phyloP scores from a whole-genome alignment of 2,329 filamentous ascomycete species.

The Fusarium haematococcum region DNA sequence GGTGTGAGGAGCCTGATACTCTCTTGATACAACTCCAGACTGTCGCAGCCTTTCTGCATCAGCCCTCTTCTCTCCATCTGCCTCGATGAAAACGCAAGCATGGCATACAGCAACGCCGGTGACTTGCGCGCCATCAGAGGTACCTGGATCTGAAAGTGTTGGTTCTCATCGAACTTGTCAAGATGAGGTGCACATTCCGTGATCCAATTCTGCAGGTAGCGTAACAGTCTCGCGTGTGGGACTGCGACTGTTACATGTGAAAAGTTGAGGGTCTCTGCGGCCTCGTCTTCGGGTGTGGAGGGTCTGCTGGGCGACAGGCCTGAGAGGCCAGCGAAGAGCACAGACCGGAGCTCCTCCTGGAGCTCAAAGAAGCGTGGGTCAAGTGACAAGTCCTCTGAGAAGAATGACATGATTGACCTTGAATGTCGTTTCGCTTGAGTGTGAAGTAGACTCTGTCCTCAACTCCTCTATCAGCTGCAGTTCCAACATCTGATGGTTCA shows the following conservation, averaged over 20 bases:
- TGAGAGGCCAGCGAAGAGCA: slow-evolving; percentile 53
- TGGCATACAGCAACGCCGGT: slow-evolving; percentile 59
- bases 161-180: slow-evolving; percentile 67
- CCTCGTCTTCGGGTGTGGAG: slow-evolving; percentile 40
- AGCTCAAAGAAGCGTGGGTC: slow-evolving; percentile 58
- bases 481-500: neutral
- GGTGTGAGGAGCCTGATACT: slow-evolving; percentile 59
- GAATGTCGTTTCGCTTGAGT: neutral
- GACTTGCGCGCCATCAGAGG: slow-evolving; percentile 61
- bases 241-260: slow-evolving; percentile 44
- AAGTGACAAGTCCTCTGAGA: slow-evolving; percentile 48
- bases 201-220: slow-evolving; percentile 62
- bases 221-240: slow-evolving; percentile 40
- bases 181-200: slow-evolving; percentile 61
- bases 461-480: neutral
- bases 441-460: neutral
- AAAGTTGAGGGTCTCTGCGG: slow-evolving; percentile 41
- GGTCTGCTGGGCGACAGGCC: slow-evolving; percentile 44
- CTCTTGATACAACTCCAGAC: slow-evolving; percentile 65
- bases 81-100: slow-evolving; percentile 65
- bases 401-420: slow-evolving; percentile 27
- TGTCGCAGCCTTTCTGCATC: slow-evolving; percentile 60
- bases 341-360: slow-evolving; percentile 57
- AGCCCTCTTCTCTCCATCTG: slow-evolving; percentile 64
- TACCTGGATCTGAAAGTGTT: slow-evolving; percentile 64